phyloP scores from a whole-genome alignment of 805 yeast genomes.

The Clavispora fructus region DNA sequence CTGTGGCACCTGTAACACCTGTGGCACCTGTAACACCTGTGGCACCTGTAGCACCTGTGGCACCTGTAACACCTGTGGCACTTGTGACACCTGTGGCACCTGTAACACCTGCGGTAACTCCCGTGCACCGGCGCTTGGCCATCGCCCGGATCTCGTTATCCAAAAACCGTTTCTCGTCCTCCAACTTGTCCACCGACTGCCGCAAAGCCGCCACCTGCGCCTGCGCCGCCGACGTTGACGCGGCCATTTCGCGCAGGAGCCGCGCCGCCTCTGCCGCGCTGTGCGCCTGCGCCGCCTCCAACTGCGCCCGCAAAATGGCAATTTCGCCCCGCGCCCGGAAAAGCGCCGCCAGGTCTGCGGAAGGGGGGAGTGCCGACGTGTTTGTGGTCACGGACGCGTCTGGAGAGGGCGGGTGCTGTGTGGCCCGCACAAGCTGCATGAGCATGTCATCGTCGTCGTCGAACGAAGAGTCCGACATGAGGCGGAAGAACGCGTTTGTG shows the following conservation, averaged over 20 bases:
- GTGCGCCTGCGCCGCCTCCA: conserved; percentile 41
- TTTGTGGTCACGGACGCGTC: too few relatives aligned
- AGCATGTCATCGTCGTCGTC: conserved; percentile 43
- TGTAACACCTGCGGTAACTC: too few relatives aligned
- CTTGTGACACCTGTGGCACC: too few relatives aligned
- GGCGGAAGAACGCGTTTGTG: background rate
- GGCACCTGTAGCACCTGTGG: too few relatives aligned
- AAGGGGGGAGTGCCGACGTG: background rate
- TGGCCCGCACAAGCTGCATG: conserved; percentile 42
- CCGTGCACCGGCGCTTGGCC: conserved; percentile 13
- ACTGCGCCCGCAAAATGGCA: conserved; percentile 65
- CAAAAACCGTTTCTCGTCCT: conserved; percentile 40
- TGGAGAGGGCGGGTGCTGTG: too few relatives aligned
- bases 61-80: too few relatives aligned
- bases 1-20: too few relatives aligned
- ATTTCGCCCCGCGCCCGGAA: conserved; percentile 72
- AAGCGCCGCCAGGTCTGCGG: conserved; percentile 14
- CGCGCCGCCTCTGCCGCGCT: conserved; percentile 32
- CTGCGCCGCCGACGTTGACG: conserved; percentile 17
- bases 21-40: too few relatives aligned
- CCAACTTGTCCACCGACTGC: conserved; percentile 30
- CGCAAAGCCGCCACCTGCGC: conserved; percentile 28
- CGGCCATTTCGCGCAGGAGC: conserved; percentile 15
- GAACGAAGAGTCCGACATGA: conserved; percentile 23
- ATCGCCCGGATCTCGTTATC: conserved; percentile 31